Conservation (phyloP, 495 filamentous ascomycete genomes). For the Penicillium angulare region DNA sequence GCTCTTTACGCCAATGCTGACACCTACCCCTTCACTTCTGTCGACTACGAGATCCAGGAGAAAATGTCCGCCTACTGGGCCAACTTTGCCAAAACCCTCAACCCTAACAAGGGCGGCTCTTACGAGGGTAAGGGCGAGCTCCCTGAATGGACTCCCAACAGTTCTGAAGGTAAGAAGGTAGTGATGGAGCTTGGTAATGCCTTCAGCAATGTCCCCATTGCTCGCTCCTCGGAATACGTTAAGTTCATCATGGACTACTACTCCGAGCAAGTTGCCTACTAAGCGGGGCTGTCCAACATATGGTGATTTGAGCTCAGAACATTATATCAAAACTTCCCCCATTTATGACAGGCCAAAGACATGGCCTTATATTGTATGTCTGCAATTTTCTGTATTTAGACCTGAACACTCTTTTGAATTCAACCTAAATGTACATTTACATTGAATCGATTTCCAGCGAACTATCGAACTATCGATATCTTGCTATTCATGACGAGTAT, state of each 20-base stretch:
- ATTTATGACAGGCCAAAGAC: no score
- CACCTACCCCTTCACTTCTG: slow-evolving; percentile 22
- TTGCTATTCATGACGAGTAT: no score
- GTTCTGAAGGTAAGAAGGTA: slow-evolving; percentile 15
- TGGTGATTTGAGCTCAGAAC: neutral
- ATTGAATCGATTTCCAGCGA: no score
- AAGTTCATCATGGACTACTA: slow-evolving; percentile 23
- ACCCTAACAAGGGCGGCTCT: slow-evolving; percentile 26
- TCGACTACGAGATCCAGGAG: slow-evolving; percentile 22
- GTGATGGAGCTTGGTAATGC: slow-evolving; percentile 23
- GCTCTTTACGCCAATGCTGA: slow-evolving; percentile 26
- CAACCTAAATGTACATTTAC: no score
- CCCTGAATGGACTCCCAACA: slow-evolving; percentile 16
- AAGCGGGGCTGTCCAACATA: neutral
- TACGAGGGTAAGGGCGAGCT: slow-evolving; percentile 16
- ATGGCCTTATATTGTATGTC: no score
- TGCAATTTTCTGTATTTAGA: no score
- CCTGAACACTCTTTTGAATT: no score
- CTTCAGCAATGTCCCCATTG: slow-evolving; percentile 21
- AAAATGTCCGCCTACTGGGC: slow-evolving; percentile 30
- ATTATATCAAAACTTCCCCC: no score
- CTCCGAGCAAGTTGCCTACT: slow-evolving; percentile 18
- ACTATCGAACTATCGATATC: no score
- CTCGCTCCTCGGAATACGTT: slow-evolving; percentile 13
- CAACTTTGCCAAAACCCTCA: slow-evolving; percentile 30